Conservation (phyloP, 805 yeast genomes). For the Kluyveromyces wickerhamii region DNA sequence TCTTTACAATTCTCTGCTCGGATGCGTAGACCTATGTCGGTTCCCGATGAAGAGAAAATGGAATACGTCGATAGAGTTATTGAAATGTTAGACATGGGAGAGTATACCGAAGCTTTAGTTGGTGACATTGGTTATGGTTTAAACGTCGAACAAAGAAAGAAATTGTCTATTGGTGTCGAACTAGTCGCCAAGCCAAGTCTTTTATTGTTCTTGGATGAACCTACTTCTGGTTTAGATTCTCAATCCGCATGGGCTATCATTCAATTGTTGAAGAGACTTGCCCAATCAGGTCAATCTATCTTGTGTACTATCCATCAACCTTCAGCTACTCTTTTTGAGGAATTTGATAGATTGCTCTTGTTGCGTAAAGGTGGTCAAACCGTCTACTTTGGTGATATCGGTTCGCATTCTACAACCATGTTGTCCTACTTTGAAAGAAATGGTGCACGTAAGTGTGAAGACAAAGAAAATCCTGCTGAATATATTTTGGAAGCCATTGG, state of each 20-base stretch:
- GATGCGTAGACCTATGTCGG: conserved; percentile 41
- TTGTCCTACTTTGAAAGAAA: conserved; percentile 53
- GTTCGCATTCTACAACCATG: conserved; percentile 38
- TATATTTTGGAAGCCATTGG: conserved; percentile 40
- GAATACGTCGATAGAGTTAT: conserved; percentile 47
- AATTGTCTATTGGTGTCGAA: conserved; percentile 39
- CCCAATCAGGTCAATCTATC: conserved; percentile 43
- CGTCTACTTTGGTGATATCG: conserved; percentile 30
- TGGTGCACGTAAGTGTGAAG: conserved; percentile 56
- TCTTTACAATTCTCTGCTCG: conserved; percentile 42
- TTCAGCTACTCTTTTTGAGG: conserved; percentile 41
- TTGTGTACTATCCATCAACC: conserved; percentile 53
- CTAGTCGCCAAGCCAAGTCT: conserved; percentile 40
- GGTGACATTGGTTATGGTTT: conserved; percentile 38
- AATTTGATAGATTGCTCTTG: conserved; percentile 39
- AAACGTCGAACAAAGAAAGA: conserved; percentile 38
- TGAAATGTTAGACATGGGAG: conserved; percentile 41
- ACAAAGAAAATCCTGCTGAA: conserved; percentile 37
- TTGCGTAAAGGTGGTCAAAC: conserved; percentile 45
- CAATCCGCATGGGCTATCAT: conserved; percentile 47
- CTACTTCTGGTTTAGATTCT: conserved; percentile 46
- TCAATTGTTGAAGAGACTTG: conserved; percentile 36
- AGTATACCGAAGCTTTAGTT: conserved; percentile 46
- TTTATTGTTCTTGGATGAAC: conserved; percentile 42
- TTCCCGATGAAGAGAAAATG: conserved; percentile 33